Base-by-base conservation (phyloP, 768 basidiomycete species). In the Pleurotus platypus region DNA sequence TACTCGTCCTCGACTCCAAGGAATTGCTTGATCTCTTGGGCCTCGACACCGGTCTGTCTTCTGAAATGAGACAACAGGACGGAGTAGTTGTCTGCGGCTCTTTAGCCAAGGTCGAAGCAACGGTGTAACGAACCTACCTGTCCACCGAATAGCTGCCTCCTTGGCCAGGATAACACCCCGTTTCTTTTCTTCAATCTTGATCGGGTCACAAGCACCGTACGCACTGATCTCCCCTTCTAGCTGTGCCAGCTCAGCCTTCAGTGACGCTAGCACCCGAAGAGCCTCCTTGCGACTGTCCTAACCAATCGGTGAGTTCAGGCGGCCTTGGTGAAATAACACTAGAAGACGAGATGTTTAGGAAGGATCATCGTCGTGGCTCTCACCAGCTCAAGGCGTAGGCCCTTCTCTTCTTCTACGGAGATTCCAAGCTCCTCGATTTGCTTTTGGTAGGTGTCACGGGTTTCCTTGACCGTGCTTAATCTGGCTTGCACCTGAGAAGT, bases 121-220 rank as follows among this genome's bases (percentile, higher is more conserved):
- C 16, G 13, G 2, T 26, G 15, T 20, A 46, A 16, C n/a, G 26
- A 15, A 70, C 84, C 57, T 61, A 95, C 94, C 94, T 37, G 94
- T 98, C 90, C 93, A 94, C 12, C 92, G 84, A 20, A 87, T 67
- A 11, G 88, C 83, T 11, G 92, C 93, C 66, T 96, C 92, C 60
- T 88, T 90, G 2, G 90, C 92, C 12, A 94, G 76, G 50, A 81
- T 78, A 8, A 84, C 78, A 0, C 87, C 92, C 47, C 89, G 74
- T 49, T 79, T 84, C 67, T 86, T 89, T 67, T 88, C 85, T 65
- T 94, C 89, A 18, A 94, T 78, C 69, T 85, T 89, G 46, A 75
- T 80, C 0, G 94, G 94, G 70, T 97, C 92, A 55, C 90, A 93
- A 15, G 89, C 85, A 43, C 90, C 89, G 65, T 94, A 94, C 35